Percentiles rank a stretch among this genome's conserved stretches.
Conservation (phyloP, 257 asterid species). For the Ilex aquifolium region DNA sequence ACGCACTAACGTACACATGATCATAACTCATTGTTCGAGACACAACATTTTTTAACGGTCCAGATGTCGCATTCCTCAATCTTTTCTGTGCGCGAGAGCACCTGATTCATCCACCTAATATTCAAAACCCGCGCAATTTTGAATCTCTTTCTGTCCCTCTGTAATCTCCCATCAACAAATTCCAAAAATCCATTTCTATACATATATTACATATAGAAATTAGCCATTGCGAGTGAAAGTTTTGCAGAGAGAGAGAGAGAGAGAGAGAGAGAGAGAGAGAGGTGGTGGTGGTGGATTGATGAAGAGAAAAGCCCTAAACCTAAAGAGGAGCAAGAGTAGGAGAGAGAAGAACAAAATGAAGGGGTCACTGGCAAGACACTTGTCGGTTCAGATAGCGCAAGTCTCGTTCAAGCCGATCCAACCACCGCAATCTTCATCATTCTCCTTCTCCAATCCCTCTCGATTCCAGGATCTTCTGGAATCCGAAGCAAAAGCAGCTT, state of each 20-base stretch:
- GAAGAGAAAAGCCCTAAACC: slow-evolving; percentile 12
- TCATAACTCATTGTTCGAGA: no score
- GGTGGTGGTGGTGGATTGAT: slow-evolving; percentile 4
- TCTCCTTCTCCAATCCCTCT: slow-evolving; percentile 23
- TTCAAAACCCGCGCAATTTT: background rate
- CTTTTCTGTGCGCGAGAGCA: background rate
- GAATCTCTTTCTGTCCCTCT: background rate
- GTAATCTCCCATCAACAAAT: background rate
- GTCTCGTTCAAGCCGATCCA: slow-evolving; percentile 28
- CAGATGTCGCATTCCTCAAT: background rate
- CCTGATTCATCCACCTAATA: background rate
- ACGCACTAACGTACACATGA: no score
- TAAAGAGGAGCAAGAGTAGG: slow-evolving; percentile 16
- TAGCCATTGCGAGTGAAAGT: background rate
- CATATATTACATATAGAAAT: no score
- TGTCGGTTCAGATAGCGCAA: slow-evolving; percentile 54
- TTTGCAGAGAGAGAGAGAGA: background rate
- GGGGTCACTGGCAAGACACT: slow-evolving; percentile 50
- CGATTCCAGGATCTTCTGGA: slow-evolving; percentile 45
- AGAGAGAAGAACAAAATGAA: slow-evolving; percentile 31
- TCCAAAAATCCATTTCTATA: no score
- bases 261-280: background rate
- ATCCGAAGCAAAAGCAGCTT: slow-evolving; percentile 27
- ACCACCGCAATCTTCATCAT: slow-evolving; percentile 17
- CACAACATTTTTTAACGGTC: no score